These are phyloP conservation scores for Botrytis cinerea DNA, from an alignment of 2,329 filamentous ascomycete genomes.

Conservation along the genomic window DNA sequence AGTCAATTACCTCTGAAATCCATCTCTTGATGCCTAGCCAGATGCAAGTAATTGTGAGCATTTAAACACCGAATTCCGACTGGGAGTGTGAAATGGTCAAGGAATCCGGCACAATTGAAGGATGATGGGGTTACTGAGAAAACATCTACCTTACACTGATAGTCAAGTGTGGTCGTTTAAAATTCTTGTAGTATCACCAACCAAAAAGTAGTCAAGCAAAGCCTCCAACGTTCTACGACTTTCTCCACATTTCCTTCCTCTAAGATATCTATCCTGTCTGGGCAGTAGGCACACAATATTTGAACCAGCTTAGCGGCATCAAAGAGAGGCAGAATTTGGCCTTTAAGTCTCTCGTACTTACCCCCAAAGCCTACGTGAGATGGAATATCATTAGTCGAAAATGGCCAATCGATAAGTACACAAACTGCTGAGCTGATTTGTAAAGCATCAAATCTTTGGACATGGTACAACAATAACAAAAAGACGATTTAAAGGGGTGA, in stretches of 20 bases:
- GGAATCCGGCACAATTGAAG: no score
- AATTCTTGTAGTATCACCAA: neutral
- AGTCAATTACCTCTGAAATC: neutral
- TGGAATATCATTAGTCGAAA: neutral
- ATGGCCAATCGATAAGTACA: no score
- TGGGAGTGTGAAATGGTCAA: neutral
- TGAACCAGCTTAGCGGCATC: neutral
- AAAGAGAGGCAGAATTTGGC: neutral
- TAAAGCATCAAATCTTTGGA: neutral
- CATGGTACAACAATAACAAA: neutral
- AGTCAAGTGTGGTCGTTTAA: neutral
- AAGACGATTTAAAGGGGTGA: neutral
- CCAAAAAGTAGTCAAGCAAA: neutral
- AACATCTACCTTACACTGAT: neutral
- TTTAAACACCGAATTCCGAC: neutral
- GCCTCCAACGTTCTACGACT: neutral
- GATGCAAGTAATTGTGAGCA: neutral
- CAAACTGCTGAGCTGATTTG: no score
- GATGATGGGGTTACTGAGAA: rapidly evolving
- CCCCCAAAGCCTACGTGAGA: neutral
- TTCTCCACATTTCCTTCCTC: rapidly evolving
- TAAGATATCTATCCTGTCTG: neutral
- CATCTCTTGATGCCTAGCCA: neutral
- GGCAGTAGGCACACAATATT: rapidly evolving
- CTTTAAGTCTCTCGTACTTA: neutral